phyloP scores from a whole-genome alignment of 2,329 filamentous ascomycete species.

The Hyphodiscus sp. region DNA sequence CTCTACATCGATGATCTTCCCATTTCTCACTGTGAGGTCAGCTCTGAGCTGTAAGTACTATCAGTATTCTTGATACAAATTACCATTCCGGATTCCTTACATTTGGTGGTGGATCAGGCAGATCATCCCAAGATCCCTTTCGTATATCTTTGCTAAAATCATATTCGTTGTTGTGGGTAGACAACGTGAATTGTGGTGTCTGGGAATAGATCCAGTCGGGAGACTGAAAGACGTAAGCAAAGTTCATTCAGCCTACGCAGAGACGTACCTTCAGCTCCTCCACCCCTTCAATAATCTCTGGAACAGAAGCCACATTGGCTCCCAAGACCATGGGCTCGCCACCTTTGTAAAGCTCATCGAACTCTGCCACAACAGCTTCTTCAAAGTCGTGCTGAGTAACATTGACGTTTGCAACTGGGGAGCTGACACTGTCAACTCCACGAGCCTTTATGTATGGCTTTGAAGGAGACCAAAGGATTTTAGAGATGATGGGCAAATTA shows the following conservation, averaged over 20 bases:
- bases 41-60: slow-evolving; percentile 7
- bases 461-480: slow-evolving; percentile 71
- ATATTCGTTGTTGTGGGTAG: slow-evolving; percentile 38
- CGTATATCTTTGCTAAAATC: not conserved
- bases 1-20: slow-evolving; percentile 17
- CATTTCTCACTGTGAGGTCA: slow-evolving; percentile 19
- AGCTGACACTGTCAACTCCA: slow-evolving; percentile 88
- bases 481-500: slow-evolving; percentile 62
- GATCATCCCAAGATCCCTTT: not conserved
- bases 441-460: slow-evolving; percentile 69
- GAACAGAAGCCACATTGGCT: slow-evolving; percentile 33
- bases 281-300: slow-evolving; percentile 55
- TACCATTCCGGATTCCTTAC: not conserved
- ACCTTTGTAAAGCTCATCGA: slow-evolving; percentile 57
- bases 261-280: slow-evolving; percentile 51
- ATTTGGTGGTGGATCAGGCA: not conserved
- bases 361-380: slow-evolving; percentile 56
- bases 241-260: not conserved
- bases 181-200: slow-evolving; percentile 76
- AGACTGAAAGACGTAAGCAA: slow-evolving; percentile 39
- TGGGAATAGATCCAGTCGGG: slow-evolving; percentile 75
- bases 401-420: slow-evolving; percentile 72
- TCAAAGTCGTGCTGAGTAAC: slow-evolving; percentile 44
- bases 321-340: slow-evolving; percentile 30
- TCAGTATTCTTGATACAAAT: not conserved